Evolutionary conservation across 192 early-diverging fungal genomes (phyloP), one percentile per base, ranked within the genome.

Genomic region (Bifiguratus adelaidae): DNA sequence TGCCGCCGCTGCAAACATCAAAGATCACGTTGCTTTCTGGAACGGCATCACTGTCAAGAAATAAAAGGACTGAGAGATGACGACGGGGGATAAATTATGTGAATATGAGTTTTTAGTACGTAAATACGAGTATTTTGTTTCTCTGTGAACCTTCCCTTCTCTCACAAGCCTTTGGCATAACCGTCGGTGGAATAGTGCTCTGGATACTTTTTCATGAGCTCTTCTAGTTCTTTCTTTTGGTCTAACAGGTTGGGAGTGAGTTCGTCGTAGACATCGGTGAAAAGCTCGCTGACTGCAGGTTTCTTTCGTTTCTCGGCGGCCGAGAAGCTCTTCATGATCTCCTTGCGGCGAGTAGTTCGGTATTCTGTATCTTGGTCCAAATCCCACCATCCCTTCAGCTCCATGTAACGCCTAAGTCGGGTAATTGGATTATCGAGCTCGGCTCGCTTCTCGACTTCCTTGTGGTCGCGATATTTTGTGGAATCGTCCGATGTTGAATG

Each of bases 401-500:
- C 86, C 29, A 99, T 65, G 79, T 91, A 99, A 24, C 85, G 80
- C 50, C 90, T 77, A 76, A 99, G 79, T 23, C 95, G 77, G 18
- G 81, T 65, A 32, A 97, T 80, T 3, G 95, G 95, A 52, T 85
- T 87, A 60, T 95, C 93, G 49, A 79, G 69, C 37, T 76, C 76
- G 60, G 76, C 81, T 85, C 90, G 91, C 45, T 85, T 78, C 46
- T 88, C 82, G 4, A 95, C 91, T 60, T 99, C 95, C 60, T 74
- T 82, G 57, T 88, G 88, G 34, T 88, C 79, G 24, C 95, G 77
- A 61, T 99, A 99, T 16, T 91, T 92, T 3, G 88, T 85, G 11
- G 93, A 95, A 61, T 99, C 93, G 62, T 99, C 95, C 1, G 92
- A 95, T 3, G 95, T 99, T 53, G 85, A 89, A 71, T 99, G 95